Base-by-base conservation (phyloP, 805 yeast genomes). In the Alloascoidea africana region DNA sequence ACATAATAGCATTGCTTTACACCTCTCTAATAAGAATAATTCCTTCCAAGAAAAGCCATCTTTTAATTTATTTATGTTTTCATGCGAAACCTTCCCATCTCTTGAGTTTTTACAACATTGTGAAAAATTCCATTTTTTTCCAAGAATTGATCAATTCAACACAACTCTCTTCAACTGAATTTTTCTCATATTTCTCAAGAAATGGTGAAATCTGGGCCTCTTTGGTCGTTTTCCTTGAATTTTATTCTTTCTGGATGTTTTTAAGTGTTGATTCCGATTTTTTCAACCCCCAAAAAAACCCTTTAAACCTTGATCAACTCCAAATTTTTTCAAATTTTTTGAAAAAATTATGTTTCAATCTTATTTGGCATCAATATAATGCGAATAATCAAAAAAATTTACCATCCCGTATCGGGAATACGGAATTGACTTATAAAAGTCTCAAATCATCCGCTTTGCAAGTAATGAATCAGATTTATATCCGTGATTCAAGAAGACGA, bases 211-310 rank as follows among this genome's bases (percentile, higher is more conserved):
- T 41, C 17, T 50, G 51, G 42, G 42, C 48, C 19, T 56, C 58
- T 19, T 49, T 79, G 2, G 62, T 58, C 34, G 50, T 76, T 0
- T 68, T 75, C 41, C 62, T 77, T 40, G 84, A 80, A 44, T 49
- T 79, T 5, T 66, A 74, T 42, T 73, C 85, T 1, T 78, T 75
- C 46, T 70, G 81, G 70, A 54, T 81, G 33, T 65, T 72, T 17
- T 72, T 81, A 5, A 68, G 82, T 2, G 77, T 73, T 44, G 93
- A 82, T 48, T 55, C 60, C 6, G 87, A 76, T 44, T 55, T 76
- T 35, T 66, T 69, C 39, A 53, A 51, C 6, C 57, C 53, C 4
- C 65, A 64, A 15, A 60, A 48, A 3, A 51, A 57, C 18, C 61
- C 70, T 23, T 52, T 75, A 13, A 46, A 55, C 4, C 44, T 50